A percentile compares a stretch with the other conserved stretches of the same genome.
Conservation (phyloP, 305 asterid species). For the Solanum aculeatissimum region DNA sequence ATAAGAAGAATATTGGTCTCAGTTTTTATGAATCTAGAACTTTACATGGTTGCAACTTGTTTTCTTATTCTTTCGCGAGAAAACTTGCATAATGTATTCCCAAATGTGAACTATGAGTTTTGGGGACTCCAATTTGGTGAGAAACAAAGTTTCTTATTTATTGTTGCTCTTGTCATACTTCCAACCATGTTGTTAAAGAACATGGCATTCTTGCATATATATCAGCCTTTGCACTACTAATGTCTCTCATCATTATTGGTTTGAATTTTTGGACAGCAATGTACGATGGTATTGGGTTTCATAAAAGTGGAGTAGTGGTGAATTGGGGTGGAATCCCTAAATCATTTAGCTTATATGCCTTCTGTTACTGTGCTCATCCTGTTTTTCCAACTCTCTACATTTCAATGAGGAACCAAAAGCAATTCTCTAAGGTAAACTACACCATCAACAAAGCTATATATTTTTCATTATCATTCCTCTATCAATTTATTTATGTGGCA, state of each 20-base stretch:
- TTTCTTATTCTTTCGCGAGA: conserved; percentile 30
- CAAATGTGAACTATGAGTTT: neutral
- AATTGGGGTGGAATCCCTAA: conserved; percentile 41
- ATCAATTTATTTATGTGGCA: too few relatives aligned
- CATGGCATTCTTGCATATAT: conserved; percentile 23
- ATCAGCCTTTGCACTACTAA: conserved; percentile 25
- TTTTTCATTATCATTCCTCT: too few relatives aligned
- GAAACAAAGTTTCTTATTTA: neutral
- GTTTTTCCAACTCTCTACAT: conserved; percentile 58
- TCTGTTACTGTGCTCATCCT: conserved; percentile 51
- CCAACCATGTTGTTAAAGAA: conserved; percentile 23
- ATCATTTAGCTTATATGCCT: conserved; percentile 37
- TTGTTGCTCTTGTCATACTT: conserved; percentile 8
- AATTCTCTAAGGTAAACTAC: conserved; percentile 31
- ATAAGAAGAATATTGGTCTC: conserved; percentile 13
- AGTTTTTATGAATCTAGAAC: conserved; percentile 21
- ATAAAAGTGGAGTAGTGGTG: conserved; percentile 1
- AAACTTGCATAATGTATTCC: conserved; percentile 15
- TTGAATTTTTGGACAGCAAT: neutral
- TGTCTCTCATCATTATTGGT: conserved; percentile 15
- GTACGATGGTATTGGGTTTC: neutral
- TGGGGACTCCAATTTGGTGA: conserved; percentile 9
- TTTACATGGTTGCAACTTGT: conserved; percentile 25
- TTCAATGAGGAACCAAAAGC: conserved; percentile 32
- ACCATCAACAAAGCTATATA: neutral